Evolutionary conservation across 495 filamentous ascomycete species (phyloP).

Genomic region (Penicillium coprophilum): DNA sequence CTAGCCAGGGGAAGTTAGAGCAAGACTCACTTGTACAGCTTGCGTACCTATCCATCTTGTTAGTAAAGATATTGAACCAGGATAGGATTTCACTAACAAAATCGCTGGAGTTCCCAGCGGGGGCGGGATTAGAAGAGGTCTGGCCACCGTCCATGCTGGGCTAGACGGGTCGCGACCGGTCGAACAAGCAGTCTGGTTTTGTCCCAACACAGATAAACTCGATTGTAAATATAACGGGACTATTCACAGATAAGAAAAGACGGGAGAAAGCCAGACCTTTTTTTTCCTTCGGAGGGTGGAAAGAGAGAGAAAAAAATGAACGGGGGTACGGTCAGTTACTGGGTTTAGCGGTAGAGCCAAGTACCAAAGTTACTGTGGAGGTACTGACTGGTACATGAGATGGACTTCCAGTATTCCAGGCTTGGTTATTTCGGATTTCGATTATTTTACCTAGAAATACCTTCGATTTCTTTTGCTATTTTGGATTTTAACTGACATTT

Average conservation of each 20-base stretch:
- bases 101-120: slow-evolving; percentile 72
- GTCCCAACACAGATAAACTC: slow-evolving; percentile 19
- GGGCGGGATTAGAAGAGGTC: slow-evolving; percentile 49
- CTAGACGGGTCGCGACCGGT: slow-evolving; percentile 52
- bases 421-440: background rate
- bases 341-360: slow-evolving; percentile 25
- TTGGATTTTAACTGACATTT: slow-evolving; percentile 7
- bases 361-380: slow-evolving; percentile 32
- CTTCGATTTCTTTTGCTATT: background rate
- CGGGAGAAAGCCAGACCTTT: slow-evolving; percentile 18
- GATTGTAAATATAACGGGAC: slow-evolving; percentile 16
- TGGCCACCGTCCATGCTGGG: slow-evolving; percentile 54
- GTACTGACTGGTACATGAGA: slow-evolving; percentile 22
- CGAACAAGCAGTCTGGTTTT: slow-evolving; percentile 40
- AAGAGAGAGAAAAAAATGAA: slow-evolving; percentile 24
- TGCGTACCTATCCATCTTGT: slow-evolving; percentile 73
- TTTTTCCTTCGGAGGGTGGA: slow-evolving; percentile 15
- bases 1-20: slow-evolving; percentile 2
- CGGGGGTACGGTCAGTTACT: slow-evolving; percentile 8
- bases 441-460: background rate
- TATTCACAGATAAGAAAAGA: slow-evolving; percentile 19
- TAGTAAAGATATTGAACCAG: slow-evolving; percentile 21
- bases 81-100: slow-evolving; percentile 59
- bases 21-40: slow-evolving; percentile 86
- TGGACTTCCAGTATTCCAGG: background rate